A percentile compares a stretch with the other conserved stretches of the same genome.
These are phyloP conservation scores for Saccharomycopsis vini DNA, from an alignment of 805 yeast species.

Conservation along the genomic window DNA sequence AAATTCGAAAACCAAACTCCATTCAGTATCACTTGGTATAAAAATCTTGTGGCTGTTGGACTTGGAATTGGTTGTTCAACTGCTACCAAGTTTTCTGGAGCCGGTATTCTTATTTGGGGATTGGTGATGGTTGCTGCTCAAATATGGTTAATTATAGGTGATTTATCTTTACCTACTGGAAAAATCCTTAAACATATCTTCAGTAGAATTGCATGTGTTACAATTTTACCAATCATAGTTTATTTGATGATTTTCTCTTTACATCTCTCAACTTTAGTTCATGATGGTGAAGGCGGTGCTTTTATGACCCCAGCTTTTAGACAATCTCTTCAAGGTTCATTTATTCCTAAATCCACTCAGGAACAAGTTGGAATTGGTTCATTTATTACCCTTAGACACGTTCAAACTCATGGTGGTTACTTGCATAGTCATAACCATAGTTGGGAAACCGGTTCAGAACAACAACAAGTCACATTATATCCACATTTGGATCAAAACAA, in stretches of 20 bases:
- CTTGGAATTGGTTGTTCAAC: constrained; percentile 64
- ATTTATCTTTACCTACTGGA: constrained; percentile 41
- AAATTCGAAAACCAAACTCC: constrained; percentile 59
- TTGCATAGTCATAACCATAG: constrained; percentile 69
- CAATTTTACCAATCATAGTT: constrained; percentile 49
- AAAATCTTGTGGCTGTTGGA: constrained; percentile 54
- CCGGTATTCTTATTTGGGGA: constrained; percentile 65
- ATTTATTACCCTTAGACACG: constrained; percentile 54
- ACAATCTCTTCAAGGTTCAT: constrained; percentile 48
- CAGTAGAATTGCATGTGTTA: constrained; percentile 41
- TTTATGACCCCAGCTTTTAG: constrained; percentile 69
- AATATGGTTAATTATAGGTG: constrained; percentile 68
- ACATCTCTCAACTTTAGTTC: constrained; percentile 48
- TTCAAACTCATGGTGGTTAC: constrained; percentile 68
- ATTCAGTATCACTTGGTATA: constrained; percentile 46
- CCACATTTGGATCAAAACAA: constrained; percentile 73
- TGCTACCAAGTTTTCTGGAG: constrained; percentile 77
- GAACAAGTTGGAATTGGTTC: constrained; percentile 74
- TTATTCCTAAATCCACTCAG: constrained; percentile 46
- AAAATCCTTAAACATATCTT: constrained; percentile 39
- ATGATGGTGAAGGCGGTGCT: constrained; percentile 63
- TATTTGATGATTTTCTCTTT: constrained; percentile 52
- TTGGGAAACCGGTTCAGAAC: constrained; percentile 73
- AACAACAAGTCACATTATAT: constrained; percentile 74
- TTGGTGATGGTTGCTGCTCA: constrained; percentile 53